Base-by-base conservation (phyloP, 345 rosid species). In the Mallotus nudiflorus region DNA sequence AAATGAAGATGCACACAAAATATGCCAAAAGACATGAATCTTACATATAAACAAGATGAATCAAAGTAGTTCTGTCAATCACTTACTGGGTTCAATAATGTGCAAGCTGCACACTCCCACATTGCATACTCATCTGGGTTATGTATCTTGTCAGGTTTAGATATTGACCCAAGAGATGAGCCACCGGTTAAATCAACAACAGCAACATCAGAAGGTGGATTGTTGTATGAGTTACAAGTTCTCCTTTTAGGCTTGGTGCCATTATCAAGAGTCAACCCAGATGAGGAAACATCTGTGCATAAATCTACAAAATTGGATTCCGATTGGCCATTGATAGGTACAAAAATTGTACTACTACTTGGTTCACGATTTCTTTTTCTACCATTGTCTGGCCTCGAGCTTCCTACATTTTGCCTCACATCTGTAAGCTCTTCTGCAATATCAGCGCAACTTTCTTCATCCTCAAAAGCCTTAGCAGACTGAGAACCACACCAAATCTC, bases 401-500 rank as follows among this genome's bases (percentile, higher is more conserved):
- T 72, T 61, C 71, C 72, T 44, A 69, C n/a, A 54, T 37, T 62
- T 81, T 73, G 81, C 19, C 33, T 75, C 24, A 25, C 15, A 27
- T 66, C 22, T 49, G 39, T 29, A 14, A 72, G 66, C 52, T 82
- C 85, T 69, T 68, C 77, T 20, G 65, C 52, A n/a, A 75, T 24
- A 77, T 74, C 81, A 78, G 66, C 25, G 54, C 74, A 52, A 65
- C 72, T 75, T 65, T 84, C 95, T 67, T 59, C 80, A 54, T 82
- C 89, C 74, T 66, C 83, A 15, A 63, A 69, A 71, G 28, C 76
- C 74, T 81, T 92, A 49, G 73, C 75, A 33, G 80, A 78, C 53
- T 80, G 84, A 59, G 96, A 95, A 68, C 86, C 97, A 70, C 97
- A 90, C 93, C 97, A 88, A 16, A 95, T 76, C 65, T 90, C 97